Percentiles rank a stretch among this genome's conserved stretches.
Evolutionary conservation across 495 filamentous ascomycete genomes (phyloP).

Genomic region (Xylaria venustula): DNA sequence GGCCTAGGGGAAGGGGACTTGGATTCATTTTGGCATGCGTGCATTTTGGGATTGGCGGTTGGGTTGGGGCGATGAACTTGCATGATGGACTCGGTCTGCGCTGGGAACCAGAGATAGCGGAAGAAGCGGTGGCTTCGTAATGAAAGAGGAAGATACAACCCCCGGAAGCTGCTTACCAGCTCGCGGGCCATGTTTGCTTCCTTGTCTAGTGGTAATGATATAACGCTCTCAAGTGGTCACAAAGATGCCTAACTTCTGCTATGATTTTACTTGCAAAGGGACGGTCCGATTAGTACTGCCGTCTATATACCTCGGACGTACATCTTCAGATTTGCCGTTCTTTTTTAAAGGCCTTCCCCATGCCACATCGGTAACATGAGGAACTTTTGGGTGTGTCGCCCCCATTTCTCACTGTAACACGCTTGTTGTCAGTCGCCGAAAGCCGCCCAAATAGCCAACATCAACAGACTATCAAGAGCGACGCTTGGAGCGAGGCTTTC

Average conservation of each 20-base stretch:
- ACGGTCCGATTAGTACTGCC: neutral
- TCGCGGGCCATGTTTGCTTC: neutral
- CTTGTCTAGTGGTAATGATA: slow-evolving; percentile 13
- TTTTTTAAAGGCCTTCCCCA: too few species aligned
- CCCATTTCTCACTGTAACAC: too few species aligned
- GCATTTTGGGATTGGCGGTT: slow-evolving; percentile 19
- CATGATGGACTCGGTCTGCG: slow-evolving; percentile 1
- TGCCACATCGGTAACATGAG: too few species aligned
- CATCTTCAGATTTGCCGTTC: too few species aligned
- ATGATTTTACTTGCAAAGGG: neutral
- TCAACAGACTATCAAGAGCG: too few species aligned
- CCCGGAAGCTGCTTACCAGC: neutral
- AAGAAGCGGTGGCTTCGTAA: neutral
- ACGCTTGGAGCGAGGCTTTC: too few species aligned
- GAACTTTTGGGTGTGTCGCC: too few species aligned
- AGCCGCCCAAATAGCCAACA: too few species aligned
- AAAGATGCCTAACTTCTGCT: too few species aligned
- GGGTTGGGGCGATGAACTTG: slow-evolving; percentile 7
- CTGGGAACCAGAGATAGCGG: neutral
- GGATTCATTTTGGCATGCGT: slow-evolving; percentile 14
- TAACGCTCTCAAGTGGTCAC: neutral
- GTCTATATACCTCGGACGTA: too few species aligned
- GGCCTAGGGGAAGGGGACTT: slow-evolving; percentile 3
- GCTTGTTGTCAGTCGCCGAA: too few species aligned
- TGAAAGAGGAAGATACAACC: slow-evolving; percentile 5